Base-by-base conservation (phyloP, 2,329 filamentous ascomycete species). In the Epicoccum sorghinum region DNA sequence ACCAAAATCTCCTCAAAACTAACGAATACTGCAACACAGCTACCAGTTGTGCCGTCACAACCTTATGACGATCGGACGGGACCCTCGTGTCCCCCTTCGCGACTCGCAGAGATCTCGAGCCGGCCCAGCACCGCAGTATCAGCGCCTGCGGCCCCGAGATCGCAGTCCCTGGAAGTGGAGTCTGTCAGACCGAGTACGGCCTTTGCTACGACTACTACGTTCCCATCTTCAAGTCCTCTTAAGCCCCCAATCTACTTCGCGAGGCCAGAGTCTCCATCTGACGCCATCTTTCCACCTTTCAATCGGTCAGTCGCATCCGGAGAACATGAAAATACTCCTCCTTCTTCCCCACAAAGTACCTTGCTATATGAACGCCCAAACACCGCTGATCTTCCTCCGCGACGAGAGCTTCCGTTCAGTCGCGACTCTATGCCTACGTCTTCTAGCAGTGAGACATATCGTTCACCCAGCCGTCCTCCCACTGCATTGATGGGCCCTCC, bases 321-420 rank as follows among this genome's bases (percentile, higher is more conserved):
- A 5, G 53, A 64, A 44, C 52, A 58, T 5, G 47, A 40, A n/a
- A 25, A 24, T 5, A 4, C 14, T 18, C 49, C 48, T n/a, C 27
- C 42, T 3, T 40, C 55, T 23, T 65, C 63, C 13, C 60, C 65
- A 33, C 59, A 58, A 7, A 65, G 63, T 29, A 56, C 65, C 29
- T 52, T 58, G 18, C 48, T 65, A 7, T 61, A 60, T 37, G 46
- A 48, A n/a, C 58, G 62, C 4, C 62, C 56, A 12, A 52, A 57
- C 14, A 57, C 64, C 25, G 43, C 59, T n/a, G 42, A 55, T 14
- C 62, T 76, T 29, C 74, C 75, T 23, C 74, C 74, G 7, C 62
- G 70, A 44, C 68, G 75, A 42, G 75, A 77, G 55, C 67, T 77
- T 14, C 75, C 76, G 3, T 79, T 79, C 56, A 61, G 67, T 33